These are phyloP conservation scores for Plantago major DNA, from an alignment of 257 asterid species.

Conservation along the genomic window DNA sequence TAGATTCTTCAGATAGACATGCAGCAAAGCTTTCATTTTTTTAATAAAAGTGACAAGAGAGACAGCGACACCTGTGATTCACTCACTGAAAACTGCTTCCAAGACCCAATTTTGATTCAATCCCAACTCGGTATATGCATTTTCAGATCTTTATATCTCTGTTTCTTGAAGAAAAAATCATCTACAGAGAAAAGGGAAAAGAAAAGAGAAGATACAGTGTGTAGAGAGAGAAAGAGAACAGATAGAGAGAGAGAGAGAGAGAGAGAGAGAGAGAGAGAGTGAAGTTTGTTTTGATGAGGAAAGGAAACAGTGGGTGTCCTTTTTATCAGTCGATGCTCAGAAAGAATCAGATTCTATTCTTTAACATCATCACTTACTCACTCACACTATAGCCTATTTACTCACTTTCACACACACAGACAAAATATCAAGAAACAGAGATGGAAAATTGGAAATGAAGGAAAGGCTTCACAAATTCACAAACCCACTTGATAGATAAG, in stretches of 20 bases:
- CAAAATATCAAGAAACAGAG: constrained; percentile 7
- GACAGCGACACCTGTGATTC: constrained; percentile 26
- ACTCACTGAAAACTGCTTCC: constrained; percentile 21
- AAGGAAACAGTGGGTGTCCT: constrained; percentile 34
- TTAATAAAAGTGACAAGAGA: constrained; percentile 15
- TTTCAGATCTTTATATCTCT: constrained; percentile 9
- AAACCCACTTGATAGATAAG: constrained; percentile 6
- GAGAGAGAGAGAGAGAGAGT: background rate
- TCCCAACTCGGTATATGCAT: no score
- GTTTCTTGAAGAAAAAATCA: background rate
- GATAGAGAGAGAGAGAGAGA: constrained; percentile 11
- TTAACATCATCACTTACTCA: constrained; percentile 9
- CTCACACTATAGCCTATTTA: constrained; percentile 12
- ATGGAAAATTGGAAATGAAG: constrained; percentile 20
- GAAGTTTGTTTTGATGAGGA: constrained; percentile 21
- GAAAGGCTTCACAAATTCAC: background rate
- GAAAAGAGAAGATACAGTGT: background rate
- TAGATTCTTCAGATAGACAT: constrained; percentile 7
- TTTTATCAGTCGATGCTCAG: constrained; percentile 41
- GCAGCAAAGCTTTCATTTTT: constrained; percentile 22
- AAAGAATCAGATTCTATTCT: constrained; percentile 56
- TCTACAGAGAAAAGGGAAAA: constrained; percentile 4
- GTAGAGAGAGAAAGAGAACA: constrained; percentile 13
- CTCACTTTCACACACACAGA: constrained; percentile 21
- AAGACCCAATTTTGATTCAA: constrained; percentile 12